These are phyloP conservation scores for Hypoxylon sp. DNA, from an alignment of 2,329 filamentous ascomycete genomes.

Conservation along the genomic window DNA sequence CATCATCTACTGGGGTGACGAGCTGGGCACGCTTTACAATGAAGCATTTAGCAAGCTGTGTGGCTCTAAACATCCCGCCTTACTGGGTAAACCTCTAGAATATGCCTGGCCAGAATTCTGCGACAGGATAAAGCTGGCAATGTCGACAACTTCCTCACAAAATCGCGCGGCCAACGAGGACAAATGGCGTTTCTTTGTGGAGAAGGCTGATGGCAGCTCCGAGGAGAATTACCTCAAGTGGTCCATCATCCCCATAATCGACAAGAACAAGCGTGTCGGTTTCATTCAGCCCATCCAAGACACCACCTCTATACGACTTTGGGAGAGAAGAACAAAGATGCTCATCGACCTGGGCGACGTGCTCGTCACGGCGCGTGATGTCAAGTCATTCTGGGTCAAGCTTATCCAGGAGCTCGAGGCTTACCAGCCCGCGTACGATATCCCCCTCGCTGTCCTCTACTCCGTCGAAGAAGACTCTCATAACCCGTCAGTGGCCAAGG, in stretches of 20 bases:
- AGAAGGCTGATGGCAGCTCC: slow-evolving; percentile 50
- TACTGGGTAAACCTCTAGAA: slow-evolving; percentile 67
- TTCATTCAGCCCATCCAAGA: slow-evolving; percentile 59
- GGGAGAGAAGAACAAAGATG: slow-evolving; percentile 59
- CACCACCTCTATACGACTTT: slow-evolving; percentile 56
- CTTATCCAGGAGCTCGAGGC: slow-evolving; percentile 54
- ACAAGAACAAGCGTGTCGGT: slow-evolving; percentile 53
- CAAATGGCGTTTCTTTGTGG: slow-evolving; percentile 56
- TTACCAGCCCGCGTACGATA: slow-evolving; percentile 56
- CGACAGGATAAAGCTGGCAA: slow-evolving; percentile 48
- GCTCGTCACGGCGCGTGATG: slow-evolving; percentile 53
- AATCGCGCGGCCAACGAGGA: slow-evolving; percentile 50
- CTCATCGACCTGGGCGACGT: slow-evolving; percentile 57
- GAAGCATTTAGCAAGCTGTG: slow-evolving; percentile 72
- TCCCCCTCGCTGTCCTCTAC: slow-evolving; percentile 61
- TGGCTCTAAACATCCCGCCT: slow-evolving; percentile 68
- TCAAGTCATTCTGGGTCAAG: slow-evolving; percentile 58
- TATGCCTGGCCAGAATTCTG: slow-evolving; percentile 66
- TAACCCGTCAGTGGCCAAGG: slow-evolving; percentile 44
- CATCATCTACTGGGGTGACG: slow-evolving; percentile 70
- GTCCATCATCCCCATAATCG: slow-evolving; percentile 56
- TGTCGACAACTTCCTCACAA: slow-evolving; percentile 47
- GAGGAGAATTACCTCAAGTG: slow-evolving; percentile 60
- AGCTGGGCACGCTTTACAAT: slow-evolving; percentile 74
- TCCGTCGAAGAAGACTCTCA: slow-evolving; percentile 54